These are phyloP conservation scores for Blumeria hordei DNA, from an alignment of 2,329 filamentous ascomycete species.

Conservation along the genomic window DNA sequence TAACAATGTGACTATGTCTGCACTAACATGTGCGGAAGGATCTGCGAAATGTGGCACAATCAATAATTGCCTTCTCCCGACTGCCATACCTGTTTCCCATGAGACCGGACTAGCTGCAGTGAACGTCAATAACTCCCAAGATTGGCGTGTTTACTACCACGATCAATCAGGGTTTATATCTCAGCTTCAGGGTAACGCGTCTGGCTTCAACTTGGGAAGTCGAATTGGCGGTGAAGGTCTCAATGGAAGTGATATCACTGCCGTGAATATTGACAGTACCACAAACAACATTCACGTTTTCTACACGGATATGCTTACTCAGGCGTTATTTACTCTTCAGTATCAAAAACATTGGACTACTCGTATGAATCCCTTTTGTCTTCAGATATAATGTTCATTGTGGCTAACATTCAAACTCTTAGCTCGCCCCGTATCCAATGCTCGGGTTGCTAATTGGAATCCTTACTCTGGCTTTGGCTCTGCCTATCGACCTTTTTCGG, in stretches of 20 bases:
- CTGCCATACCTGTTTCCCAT: slow-evolving; percentile 4
- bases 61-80: slow-evolving; percentile 5
- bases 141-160: slow-evolving; percentile 9
- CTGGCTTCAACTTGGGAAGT: slow-evolving; percentile 6
- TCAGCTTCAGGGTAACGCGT: slow-evolving; percentile 6
- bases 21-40: slow-evolving; percentile 6
- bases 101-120: slow-evolving; percentile 8
- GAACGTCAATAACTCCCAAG: slow-evolving; percentile 7
- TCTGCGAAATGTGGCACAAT: slow-evolving; percentile 6
- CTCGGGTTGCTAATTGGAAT: slow-evolving; percentile 5
- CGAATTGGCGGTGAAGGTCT: slow-evolving; percentile 6
- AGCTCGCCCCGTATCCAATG: slow-evolving; percentile 3
- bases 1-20: slow-evolving; percentile 7
- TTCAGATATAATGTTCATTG: background rate
- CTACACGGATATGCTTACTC: slow-evolving; percentile 6
- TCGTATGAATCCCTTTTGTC: slow-evolving; percentile 3
- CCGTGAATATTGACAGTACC: slow-evolving; percentile 7
- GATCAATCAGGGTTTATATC: slow-evolving; percentile 6
- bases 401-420: background rate
- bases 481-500: slow-evolving; percentile 3
- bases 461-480: slow-evolving; percentile 7
- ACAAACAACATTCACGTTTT: slow-evolving; percentile 10
- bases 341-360: slow-evolving; percentile 7
- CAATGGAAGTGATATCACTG: slow-evolving; percentile 6
- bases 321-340: slow-evolving; percentile 5